Conservation (phyloP, 345 rosid genomes). For the Aquilaria sinensis region DNA sequence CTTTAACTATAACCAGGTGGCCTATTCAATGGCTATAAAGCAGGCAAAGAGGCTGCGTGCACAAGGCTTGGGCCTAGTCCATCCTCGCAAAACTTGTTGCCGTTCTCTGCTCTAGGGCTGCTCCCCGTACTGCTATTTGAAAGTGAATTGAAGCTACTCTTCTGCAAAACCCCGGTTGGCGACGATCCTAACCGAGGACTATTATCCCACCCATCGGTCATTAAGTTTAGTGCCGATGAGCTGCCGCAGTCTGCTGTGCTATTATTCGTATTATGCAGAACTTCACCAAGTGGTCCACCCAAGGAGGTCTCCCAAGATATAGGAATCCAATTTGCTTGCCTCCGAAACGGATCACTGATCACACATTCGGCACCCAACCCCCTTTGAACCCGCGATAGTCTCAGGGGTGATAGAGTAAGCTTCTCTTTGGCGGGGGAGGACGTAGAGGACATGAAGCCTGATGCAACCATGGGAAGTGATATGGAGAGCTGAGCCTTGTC, state of each 20-base stretch:
- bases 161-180: conserved; percentile 79
- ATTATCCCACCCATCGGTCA: conserved; percentile 49
- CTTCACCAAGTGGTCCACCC: conserved; percentile 81
- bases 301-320: conserved; percentile 53
- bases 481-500: conserved; percentile 62
- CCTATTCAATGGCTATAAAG: conserved; percentile 1
- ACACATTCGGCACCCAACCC: conserved; percentile 41
- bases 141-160: conserved; percentile 52
- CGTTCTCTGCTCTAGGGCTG: conserved; percentile 51
- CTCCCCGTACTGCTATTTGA: conserved; percentile 88
- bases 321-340: conserved; percentile 48
- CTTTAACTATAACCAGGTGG: too few species aligned
- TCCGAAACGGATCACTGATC: conserved; percentile 27
- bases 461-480: conserved; percentile 40
- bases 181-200: conserved; percentile 53
- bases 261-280: conserved; percentile 40
- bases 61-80: conserved; percentile 20
- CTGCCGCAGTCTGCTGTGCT: conserved; percentile 30
- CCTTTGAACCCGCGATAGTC: conserved; percentile 45
- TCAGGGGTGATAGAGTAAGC: conserved; percentile 33
- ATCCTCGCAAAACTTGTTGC: conserved; percentile 22
- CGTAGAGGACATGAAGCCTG: conserved; percentile 45
- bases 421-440: conserved; percentile 46
- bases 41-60: conserved; percentile 14
- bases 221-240: conserved; percentile 34